phyloP scores from a whole-genome alignment of 2,329 filamentous ascomycete genomes.

The Pseudocercospora ulei region DNA sequence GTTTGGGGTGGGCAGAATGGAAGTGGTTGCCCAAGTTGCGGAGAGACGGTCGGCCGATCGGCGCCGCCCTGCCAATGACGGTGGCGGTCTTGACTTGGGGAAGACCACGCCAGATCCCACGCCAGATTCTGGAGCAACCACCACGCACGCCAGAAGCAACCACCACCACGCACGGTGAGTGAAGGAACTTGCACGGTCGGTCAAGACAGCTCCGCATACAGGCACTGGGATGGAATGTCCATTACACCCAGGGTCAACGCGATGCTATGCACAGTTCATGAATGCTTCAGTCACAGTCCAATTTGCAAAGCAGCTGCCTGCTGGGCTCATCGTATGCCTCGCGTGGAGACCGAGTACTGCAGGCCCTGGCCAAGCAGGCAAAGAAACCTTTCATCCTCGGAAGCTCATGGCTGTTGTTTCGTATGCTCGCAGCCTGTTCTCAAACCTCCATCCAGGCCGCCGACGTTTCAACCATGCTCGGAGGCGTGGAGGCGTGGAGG shows the following conservation, averaged over 20 bases:
- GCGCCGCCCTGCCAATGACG: no score
- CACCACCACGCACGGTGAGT: no score
- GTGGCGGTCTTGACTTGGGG: no score
- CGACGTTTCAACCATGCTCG: not conserved
- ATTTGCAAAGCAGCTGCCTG: slow-evolving; percentile 2
- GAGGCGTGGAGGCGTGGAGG: not conserved
- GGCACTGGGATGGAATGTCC: no score
- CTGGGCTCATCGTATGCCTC: not conserved
- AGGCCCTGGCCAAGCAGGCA: slow-evolving; percentile 3
- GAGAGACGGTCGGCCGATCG: no score
- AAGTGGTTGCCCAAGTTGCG: no score
- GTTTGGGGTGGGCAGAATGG: no score
- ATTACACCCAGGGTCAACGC: not conserved
- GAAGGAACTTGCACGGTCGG: no score
- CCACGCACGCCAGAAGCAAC: no score
- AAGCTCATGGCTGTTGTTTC: not conserved
- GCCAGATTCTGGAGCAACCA: no score
- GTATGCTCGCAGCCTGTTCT: slow-evolving; percentile 4
- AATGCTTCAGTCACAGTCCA: slow-evolving; percentile 4
- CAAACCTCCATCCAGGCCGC: slow-evolving; percentile 1
- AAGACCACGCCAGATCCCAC: no score
- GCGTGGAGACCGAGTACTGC: not conserved
- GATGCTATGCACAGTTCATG: slow-evolving; percentile 4
- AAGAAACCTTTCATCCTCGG: slow-evolving; percentile 7
- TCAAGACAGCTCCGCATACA: no score